Evolutionary conservation across 1,284 basidiomycete species (phyloP).

Genomic region (Pulveroboletus sp.): DNA sequence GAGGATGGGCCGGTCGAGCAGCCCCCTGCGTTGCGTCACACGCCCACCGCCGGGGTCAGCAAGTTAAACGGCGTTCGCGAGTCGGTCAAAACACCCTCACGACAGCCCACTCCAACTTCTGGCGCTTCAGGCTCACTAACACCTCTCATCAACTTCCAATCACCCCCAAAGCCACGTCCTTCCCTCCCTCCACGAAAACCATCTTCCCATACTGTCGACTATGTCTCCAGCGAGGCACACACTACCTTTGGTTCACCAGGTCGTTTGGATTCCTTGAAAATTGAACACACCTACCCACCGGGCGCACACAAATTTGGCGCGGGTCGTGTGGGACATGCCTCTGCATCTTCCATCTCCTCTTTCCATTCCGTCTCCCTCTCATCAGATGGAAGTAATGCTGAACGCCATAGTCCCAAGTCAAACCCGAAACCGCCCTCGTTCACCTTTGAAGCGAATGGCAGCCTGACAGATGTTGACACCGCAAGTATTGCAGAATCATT

Average conservation of each 20-base stretch:
- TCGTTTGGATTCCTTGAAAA: constrained; percentile 43
- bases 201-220: constrained; percentile 46
- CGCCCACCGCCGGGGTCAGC: constrained; percentile 17
- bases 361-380: constrained; percentile 80
- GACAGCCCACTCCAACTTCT: constrained; percentile 4
- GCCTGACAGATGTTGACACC: constrained; percentile 43
- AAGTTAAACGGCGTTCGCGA: constrained; percentile 28
- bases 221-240: constrained; percentile 8
- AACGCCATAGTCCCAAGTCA: constrained; percentile 29
- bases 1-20: constrained; percentile 50
- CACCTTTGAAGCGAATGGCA: constrained; percentile 41
- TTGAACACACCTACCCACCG: constrained; percentile 55
- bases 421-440: constrained; percentile 35
- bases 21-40: constrained; percentile 16
- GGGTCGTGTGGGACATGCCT: constrained; percentile 45
- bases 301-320: constrained; percentile 35
- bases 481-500: constrained; percentile 66
- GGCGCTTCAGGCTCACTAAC: constrained; percentile 18
- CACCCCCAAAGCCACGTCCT: constrained; percentile 41
- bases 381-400: constrained; percentile 51
- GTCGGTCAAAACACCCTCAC: constrained; percentile 18
- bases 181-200: constrained; percentile 66
- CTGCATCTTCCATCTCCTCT: constrained; percentile 70
- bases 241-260: constrained; percentile 31
- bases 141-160: constrained; percentile 57